These are phyloP conservation scores for Pyricularia grisea DNA, from an alignment of 2,329 filamentous ascomycete species.

Conservation along the genomic window DNA sequence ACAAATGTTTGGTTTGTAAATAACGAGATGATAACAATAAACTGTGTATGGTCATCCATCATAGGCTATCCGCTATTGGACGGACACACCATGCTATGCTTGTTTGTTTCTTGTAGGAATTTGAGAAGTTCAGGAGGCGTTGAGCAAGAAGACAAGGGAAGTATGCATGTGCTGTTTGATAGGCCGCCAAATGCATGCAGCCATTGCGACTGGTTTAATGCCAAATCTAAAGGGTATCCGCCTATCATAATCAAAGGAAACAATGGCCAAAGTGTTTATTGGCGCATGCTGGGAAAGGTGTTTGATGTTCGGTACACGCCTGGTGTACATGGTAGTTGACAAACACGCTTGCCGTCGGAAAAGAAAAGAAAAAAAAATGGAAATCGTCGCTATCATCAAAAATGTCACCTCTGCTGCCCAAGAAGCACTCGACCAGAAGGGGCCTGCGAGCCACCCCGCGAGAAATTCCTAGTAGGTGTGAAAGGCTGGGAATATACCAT, in stretches of 20 bases:
- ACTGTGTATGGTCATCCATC: not conserved
- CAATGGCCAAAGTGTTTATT: not conserved
- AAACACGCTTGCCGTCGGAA: not conserved
- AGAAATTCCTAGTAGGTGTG: not conserved
- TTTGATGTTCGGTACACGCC: not conserved
- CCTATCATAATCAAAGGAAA: not conserved
- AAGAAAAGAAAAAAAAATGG: not conserved
- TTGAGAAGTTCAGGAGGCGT: not conserved
- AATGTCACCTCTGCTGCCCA: not conserved
- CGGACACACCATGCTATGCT: not conserved
- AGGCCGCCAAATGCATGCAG: not conserved
- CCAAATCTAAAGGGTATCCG: not conserved
- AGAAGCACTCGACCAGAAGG: not conserved
- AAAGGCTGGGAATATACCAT: not conserved
- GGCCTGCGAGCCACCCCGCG: not conserved
- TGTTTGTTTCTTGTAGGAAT: not conserved
- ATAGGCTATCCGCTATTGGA: not conserved
- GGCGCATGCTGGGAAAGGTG: not conserved
- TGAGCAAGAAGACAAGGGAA: not conserved
- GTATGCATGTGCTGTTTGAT: not conserved
- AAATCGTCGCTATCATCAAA: not conserved
- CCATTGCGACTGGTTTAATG: not conserved
- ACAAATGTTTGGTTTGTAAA: not conserved
- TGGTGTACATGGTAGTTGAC: not conserved
- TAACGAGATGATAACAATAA: not conserved